A percentile compares a stretch with the other conserved stretches of the same genome.
Evolutionary conservation across 2,329 filamentous ascomycete species (phyloP).

Genomic region (Fusarium sp.): DNA sequence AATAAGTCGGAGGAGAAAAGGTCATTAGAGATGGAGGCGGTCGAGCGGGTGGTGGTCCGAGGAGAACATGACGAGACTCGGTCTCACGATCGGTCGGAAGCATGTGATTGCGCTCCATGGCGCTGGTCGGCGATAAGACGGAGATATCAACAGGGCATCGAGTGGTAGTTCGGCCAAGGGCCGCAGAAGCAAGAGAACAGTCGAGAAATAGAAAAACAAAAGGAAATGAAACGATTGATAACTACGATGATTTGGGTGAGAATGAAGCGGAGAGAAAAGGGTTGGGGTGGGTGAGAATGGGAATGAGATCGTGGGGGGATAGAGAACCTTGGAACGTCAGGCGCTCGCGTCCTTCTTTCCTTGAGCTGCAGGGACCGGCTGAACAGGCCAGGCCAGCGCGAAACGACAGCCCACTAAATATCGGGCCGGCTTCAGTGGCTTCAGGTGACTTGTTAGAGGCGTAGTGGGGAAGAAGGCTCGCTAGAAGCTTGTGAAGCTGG

Average conservation of each 20-base stretch:
- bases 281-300: conserved; percentile 36
- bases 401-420: conserved; percentile 36
- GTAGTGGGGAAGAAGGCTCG: conserved; percentile 43
- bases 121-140: conserved; percentile 49
- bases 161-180: conserved; percentile 33
- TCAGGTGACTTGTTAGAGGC: conserved; percentile 34
- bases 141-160: conserved; percentile 49
- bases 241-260: conserved; percentile 8
- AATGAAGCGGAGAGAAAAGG: conserved; percentile 32
- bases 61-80: conserved; percentile 44
- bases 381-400: conserved; percentile 25
- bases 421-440: conserved; percentile 46
- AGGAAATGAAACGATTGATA: conserved; percentile 10
- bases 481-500: conserved; percentile 41
- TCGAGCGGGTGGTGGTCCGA: conserved; percentile 49
- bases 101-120: conserved; percentile 65
- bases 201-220: background rate
- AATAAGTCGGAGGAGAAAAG: conserved; percentile 47
- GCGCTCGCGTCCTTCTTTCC: conserved; percentile 34
- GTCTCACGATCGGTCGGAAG: conserved; percentile 51
- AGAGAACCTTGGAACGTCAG: conserved; percentile 41
- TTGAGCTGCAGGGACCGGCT: conserved; percentile 49
- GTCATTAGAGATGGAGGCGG: conserved; percentile 45
- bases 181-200: conserved; percentile 19
- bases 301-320: conserved; percentile 46